Evolutionary conservation across 257 asterid species (phyloP).

Genomic region (Ilex asprella): DNA sequence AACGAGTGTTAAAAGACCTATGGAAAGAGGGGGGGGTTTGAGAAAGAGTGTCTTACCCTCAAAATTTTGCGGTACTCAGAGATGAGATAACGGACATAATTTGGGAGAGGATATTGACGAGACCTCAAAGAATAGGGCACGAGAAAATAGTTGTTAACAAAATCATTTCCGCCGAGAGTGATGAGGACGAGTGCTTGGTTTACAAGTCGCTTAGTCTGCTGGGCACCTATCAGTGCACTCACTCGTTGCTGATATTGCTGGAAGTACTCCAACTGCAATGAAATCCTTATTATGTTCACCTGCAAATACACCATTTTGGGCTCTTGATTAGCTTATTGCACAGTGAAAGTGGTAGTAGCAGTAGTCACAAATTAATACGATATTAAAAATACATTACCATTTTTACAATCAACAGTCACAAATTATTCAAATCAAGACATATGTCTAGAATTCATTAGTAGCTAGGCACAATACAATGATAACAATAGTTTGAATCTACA

Average conservation of each 20-base stretch:
- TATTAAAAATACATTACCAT: no score
- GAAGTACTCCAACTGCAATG: slow-evolving; percentile 53
- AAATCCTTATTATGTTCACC: slow-evolving; percentile 66
- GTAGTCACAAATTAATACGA: no score
- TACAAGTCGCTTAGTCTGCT: slow-evolving; percentile 36
- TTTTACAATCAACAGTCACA: no score
- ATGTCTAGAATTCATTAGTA: no score
- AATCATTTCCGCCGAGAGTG: slow-evolving; percentile 84
- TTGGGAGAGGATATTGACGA: slow-evolving; percentile 45
- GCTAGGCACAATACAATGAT: no score
- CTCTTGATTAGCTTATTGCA: no score
- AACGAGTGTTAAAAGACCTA: no score
- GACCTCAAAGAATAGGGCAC: slow-evolving; percentile 68
- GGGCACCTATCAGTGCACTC: slow-evolving; percentile 41
- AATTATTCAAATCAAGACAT: no score
- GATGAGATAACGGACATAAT: slow-evolving; percentile 56
- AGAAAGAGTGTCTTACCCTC: slow-evolving; percentile 24
- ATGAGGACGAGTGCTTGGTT: slow-evolving; percentile 61
- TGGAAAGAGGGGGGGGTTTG: no score
- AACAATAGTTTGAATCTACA: no score
- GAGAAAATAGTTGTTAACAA: slow-evolving; percentile 74
- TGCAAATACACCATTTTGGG: slow-evolving; percentile 12
- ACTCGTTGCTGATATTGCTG: slow-evolving; percentile 53
- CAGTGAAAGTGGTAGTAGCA: no score
- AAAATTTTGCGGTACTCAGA: slow-evolving; percentile 66